These are phyloP conservation scores for Pezicula rhizophila DNA, from an alignment of 2,329 filamentous ascomycete species.

Conservation along the genomic window DNA sequence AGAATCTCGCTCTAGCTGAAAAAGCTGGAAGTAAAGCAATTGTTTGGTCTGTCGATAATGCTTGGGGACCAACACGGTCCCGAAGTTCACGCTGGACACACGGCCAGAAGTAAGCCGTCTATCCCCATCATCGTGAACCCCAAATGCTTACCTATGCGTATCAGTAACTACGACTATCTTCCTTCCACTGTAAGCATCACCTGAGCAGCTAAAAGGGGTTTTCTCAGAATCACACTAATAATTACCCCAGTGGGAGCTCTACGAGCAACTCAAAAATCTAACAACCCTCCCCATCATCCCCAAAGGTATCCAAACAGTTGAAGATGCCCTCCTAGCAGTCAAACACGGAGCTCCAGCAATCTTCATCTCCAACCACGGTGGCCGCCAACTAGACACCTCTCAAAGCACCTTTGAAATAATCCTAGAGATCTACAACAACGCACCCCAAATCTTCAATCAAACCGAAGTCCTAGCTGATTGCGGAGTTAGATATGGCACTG, in stretches of 20 bases:
- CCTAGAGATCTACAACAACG: constrained; percentile 43
- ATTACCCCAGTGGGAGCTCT: constrained; percentile 26
- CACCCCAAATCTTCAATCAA: constrained; percentile 5
- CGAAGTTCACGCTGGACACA: constrained; percentile 1
- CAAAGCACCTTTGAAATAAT: constrained; percentile 45
- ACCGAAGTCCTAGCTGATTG: constrained; percentile 53
- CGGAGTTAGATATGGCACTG: constrained; percentile 48
- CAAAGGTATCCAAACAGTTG: constrained; percentile 19
- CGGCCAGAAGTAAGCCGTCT: neutral
- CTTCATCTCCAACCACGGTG: constrained; percentile 33
- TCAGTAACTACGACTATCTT: neutral
- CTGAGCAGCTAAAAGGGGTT: neutral
- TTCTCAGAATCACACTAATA: neutral
- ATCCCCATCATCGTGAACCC: neutral
- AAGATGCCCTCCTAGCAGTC: constrained; percentile 34
- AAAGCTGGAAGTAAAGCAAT: neutral
- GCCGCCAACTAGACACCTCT: constrained; percentile 50
- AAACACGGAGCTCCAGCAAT: constrained; percentile 34
- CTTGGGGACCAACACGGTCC: neutral
- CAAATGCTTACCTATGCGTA: neutral
- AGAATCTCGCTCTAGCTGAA: neutral
- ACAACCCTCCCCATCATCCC: constrained; percentile 35
- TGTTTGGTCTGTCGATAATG: constrained; percentile 1
- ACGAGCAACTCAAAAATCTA: constrained; percentile 27
- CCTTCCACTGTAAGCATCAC: neutral